phyloP scores from a whole-genome alignment of 192 early-diverging fungal species.

The Coemansia sp. region DNA sequence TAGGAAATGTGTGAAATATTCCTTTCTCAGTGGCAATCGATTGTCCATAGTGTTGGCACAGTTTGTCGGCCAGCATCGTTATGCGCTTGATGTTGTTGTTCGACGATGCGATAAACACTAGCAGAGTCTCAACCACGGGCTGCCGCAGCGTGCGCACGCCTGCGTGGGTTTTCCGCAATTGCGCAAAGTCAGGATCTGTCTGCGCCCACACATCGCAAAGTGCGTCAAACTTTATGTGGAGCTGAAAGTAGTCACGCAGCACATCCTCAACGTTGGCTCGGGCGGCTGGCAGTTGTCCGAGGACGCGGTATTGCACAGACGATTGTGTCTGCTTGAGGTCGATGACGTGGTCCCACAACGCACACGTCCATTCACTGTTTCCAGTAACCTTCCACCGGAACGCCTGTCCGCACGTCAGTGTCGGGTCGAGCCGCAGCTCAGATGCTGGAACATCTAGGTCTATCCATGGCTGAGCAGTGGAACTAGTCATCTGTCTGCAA shows the following conservation, averaged over 20 bases:
- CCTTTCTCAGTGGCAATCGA: constrained; percentile 38
- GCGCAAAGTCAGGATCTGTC: constrained; percentile 67
- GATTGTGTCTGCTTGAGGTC: constrained; percentile 61
- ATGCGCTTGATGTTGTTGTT: constrained; percentile 97
- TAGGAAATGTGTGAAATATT: constrained; percentile 69
- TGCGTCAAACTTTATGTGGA: constrained; percentile 62
- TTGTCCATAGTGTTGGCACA: constrained; percentile 36
- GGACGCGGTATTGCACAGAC: constrained; percentile 35
- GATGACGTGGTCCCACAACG: constrained; percentile 59
- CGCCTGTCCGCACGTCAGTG: constrained; percentile 84
- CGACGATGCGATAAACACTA: constrained; percentile 89
- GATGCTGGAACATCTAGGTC: constrained; percentile 56
- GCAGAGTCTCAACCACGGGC: constrained; percentile 80
- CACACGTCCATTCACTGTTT: constrained; percentile 60
- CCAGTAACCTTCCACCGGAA: constrained; percentile 84
- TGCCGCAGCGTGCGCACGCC: constrained; percentile 81
- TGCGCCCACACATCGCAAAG: constrained; percentile 62
- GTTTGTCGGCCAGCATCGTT: constrained; percentile 54
- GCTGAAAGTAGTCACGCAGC: constrained; percentile 82
- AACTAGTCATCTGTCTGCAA: constrained; percentile 1
- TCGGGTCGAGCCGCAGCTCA: constrained; percentile 76
- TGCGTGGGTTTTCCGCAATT: constrained; percentile 27
- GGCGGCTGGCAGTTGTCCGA: constrained; percentile 5
- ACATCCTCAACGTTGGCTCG: constrained; percentile 13
- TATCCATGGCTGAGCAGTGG: constrained; percentile 35